These are phyloP conservation scores for Gossypium arboreum DNA, from an alignment of 345 rosid genomes.

Conservation along the genomic window DNA sequence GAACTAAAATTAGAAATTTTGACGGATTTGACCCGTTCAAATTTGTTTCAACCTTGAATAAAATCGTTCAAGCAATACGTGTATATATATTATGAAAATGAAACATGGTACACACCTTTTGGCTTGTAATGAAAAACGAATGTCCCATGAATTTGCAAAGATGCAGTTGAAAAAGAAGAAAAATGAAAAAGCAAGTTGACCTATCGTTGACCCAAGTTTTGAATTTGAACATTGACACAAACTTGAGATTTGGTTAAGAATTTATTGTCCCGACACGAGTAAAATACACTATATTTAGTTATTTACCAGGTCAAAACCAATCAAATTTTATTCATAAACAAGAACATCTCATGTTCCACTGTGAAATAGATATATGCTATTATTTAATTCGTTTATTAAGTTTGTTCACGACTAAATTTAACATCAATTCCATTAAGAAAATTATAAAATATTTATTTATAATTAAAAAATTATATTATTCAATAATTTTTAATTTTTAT, in stretches of 20 bases:
- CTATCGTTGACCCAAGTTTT: neutral
- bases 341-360: too few species aligned
- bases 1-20: too few species aligned
- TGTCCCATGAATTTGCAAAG: neutral
- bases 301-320: neutral
- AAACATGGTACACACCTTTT: neutral
- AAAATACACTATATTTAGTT: neutral
- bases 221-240: neutral
- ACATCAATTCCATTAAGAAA: accelerated
- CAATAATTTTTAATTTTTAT: too few species aligned
- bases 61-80: neutral
- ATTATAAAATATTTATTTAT: too few species aligned
- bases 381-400: too few species aligned
- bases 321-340: too few species aligned
- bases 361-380: too few species aligned
- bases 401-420: too few species aligned
- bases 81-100: too few species aligned
- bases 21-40: neutral
- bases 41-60: too few species aligned
- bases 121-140: neutral
- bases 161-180: neutral
- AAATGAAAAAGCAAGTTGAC: neutral
- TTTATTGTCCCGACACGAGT: neutral
- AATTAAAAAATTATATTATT: too few species aligned
- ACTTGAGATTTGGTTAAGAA: constrained; percentile 18